phyloP scores from a whole-genome alignment of 1,284 basidiomycete species.

The Ceratobasidium sp. region DNA sequence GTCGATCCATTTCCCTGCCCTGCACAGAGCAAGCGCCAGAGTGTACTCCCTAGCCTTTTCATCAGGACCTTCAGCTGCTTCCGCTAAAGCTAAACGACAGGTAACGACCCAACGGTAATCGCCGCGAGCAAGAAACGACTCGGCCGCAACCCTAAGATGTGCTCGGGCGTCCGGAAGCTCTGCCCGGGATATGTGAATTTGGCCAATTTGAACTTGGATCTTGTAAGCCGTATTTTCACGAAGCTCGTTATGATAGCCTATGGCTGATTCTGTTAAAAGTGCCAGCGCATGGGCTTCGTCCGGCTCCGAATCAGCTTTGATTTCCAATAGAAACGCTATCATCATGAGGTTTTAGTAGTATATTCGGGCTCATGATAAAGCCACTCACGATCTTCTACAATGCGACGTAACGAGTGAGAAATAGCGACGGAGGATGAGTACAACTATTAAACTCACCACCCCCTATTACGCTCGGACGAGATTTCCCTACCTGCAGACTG shows the following conservation, averaged over 20 bases:
- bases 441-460: conserved; percentile 12
- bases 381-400: conserved; percentile 33
- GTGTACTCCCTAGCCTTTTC: background rate
- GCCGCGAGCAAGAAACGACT: background rate
- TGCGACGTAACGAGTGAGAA: background rate
- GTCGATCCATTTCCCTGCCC: background rate
- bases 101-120: background rate
- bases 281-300: background rate
- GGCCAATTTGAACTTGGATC: conserved; percentile 27
- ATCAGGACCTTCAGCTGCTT: background rate
- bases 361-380: background rate
- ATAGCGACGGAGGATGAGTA: background rate
- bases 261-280: conserved; percentile 12
- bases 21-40: conserved; percentile 4
- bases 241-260: conserved; percentile 11
- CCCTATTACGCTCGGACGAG: conserved; percentile 39
- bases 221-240: background rate
- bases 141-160: conserved; percentile 11
- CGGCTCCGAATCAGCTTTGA: conserved; percentile 10
- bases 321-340: conserved; percentile 19
- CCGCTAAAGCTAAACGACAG: conserved; percentile 8
- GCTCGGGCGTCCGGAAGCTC: conserved; percentile 8
- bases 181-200: background rate
- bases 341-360: background rate
- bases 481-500: background rate